Percentiles rank a stretch among this genome's conserved stretches.
These are phyloP conservation scores for Eucalyptus marginata DNA, from an alignment of 345 rosid genomes.

Conservation along the genomic window DNA sequence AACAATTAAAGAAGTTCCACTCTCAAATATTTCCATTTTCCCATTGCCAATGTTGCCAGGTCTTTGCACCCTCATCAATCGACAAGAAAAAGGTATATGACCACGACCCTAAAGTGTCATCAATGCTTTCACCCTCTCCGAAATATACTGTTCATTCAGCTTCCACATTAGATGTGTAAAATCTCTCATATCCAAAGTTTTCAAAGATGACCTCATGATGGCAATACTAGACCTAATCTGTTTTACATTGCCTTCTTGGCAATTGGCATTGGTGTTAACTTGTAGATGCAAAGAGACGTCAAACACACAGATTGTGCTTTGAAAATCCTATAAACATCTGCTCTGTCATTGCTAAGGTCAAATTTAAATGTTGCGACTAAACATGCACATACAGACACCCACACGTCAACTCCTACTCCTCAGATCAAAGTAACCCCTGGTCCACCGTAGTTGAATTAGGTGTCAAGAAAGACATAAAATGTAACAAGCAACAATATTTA, in stretches of 20 bases:
- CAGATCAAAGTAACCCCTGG: not conserved
- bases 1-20: not conserved
- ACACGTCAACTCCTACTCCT: not conserved
- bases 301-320: not conserved
- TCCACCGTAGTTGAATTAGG: not conserved
- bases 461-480: not conserved
- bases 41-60: not conserved
- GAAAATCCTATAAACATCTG: not conserved
- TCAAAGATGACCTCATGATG: not conserved
- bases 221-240: not conserved
- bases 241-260: not conserved
- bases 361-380: not conserved
- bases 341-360: not conserved
- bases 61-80: not conserved
- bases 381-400: not conserved
- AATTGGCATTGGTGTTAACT: not conserved
- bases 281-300: not conserved
- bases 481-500: not conserved
- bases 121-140: not conserved
- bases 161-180: not conserved
- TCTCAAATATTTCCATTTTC: not conserved
- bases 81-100: not conserved
- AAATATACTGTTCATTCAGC: not conserved
- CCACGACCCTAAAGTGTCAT: not conserved
- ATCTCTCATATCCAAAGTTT: not conserved